Evolutionary conservation across 2,329 filamentous ascomycete genomes (phyloP), one percentile per base, ranked within the genome.

Genomic region (Triangularia verruculosa): DNA sequence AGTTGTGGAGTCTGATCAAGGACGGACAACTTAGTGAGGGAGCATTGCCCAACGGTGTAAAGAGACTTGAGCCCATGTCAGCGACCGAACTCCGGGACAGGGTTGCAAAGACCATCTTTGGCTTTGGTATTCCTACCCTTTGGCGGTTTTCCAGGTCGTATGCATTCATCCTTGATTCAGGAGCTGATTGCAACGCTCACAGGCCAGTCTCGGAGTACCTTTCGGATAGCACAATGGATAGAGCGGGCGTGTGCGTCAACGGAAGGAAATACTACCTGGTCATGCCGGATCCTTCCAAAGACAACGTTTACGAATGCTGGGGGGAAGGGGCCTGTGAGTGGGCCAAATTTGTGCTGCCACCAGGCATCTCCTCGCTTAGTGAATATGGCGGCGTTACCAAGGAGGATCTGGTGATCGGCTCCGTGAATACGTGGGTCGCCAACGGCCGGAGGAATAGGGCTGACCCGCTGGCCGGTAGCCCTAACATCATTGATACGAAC

Each of bases 361-460:
- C 63, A n/a, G 75, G 75, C 30, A 27, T 74, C 3, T 69, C 64
- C 32, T 6, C 34, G n/a, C 70, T 77, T 11, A 68, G 61, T 63
- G 65, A 69, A 43, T 75, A 70, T 60, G 74, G 71, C 15, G 64
- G 62, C 5, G 43, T 77, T 32, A 73, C 68, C 25, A 47, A 64
- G 25, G 61, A 65, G 1, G 71, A 74, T 51, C 55, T 77, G 5
- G 64, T 77, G 39, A 61, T 9, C 0, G 74, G 73, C 22, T 65
- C 73, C 2, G 65, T 76, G 13, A 63, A 64, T 39, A 73, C 70
- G 8, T 77, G 67, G 39, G 24, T 51, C 1, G 22, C 70, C 9
- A 78, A 77, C 59, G 71, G 72, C 63, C 69, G 70, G n/a, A 58
- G 67, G 22, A 78, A 78, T 66, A 70, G 70, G n/a, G n/a, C n/a